Percentiles rank a stretch among this genome's conserved stretches.
Evolutionary conservation across 2,329 filamentous ascomycete species (phyloP).

Genomic region (Exserohilum turcica): DNA sequence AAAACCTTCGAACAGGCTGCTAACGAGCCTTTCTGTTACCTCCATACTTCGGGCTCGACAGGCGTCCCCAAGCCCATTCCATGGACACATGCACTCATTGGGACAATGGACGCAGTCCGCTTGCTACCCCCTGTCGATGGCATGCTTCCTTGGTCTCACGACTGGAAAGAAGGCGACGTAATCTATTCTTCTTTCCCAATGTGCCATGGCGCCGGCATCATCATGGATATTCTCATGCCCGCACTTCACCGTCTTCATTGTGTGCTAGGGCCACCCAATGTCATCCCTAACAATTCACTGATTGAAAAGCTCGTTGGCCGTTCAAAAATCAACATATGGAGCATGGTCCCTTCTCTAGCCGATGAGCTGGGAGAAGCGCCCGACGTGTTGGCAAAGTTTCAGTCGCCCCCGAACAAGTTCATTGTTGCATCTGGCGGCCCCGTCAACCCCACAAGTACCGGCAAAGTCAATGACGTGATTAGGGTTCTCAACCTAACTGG

Average conservation of each 20-base stretch:
- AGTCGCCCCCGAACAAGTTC: constrained; percentile 16
- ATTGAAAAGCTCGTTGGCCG: constrained; percentile 43
- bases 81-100: constrained; percentile 41
- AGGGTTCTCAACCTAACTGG: constrained; percentile 28
- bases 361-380: constrained; percentile 31
- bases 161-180: constrained; percentile 28
- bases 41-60: constrained; percentile 47
- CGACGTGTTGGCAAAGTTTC: constrained; percentile 26
- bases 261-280: constrained; percentile 44
- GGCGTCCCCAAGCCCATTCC: constrained; percentile 45
- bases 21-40: constrained; percentile 32
- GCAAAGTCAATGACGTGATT: constrained; percentile 24
- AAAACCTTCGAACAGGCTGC: constrained; percentile 29
- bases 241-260: constrained; percentile 46
- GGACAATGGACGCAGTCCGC: constrained; percentile 48
- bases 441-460: constrained; percentile 21
- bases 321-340: constrained; percentile 38
- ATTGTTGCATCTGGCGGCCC: constrained; percentile 47
- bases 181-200: constrained; percentile 46
- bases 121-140: constrained; percentile 40
- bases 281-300: constrained; percentile 47
- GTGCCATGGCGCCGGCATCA: constrained; percentile 48
- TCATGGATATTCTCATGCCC: constrained; percentile 51
- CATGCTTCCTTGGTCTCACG: constrained; percentile 24
- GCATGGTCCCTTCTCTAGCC: constrained; percentile 30